These are phyloP conservation scores for Juglanconis juglandina DNA, from an alignment of 2,329 filamentous ascomycete species.

Conservation along the genomic window DNA sequence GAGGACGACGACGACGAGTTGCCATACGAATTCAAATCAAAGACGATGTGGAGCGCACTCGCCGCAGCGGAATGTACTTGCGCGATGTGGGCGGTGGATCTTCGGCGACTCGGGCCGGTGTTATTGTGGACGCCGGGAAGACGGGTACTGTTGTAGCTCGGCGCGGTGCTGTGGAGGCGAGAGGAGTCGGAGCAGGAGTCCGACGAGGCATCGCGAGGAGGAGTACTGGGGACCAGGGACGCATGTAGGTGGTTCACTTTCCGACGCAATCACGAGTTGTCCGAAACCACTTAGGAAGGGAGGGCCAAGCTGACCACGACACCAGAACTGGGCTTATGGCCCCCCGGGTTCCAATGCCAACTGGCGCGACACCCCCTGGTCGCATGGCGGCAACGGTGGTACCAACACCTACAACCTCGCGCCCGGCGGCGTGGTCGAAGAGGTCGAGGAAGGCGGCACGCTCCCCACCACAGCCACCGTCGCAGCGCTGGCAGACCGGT, in stretches of 20 bases:
- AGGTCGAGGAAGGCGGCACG: conserved; percentile 7
- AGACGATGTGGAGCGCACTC: not conserved
- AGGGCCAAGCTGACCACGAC: not conserved
- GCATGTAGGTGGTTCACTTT: not conserved
- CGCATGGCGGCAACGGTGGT: not conserved
- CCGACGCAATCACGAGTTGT: not conserved
- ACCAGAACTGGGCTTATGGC: conserved; percentile 3
- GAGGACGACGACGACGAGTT: not conserved
- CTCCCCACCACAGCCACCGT: not conserved
- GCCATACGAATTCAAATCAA: not conserved
- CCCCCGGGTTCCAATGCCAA: not conserved
- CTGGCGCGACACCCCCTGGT: conserved; percentile 10
- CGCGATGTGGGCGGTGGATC: conserved; percentile 9
- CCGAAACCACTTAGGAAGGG: too few relatives aligned
- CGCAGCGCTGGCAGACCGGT: not conserved
- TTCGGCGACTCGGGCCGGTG: conserved; percentile 1
- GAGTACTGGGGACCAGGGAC: conserved; percentile 11
- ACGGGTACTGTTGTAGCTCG: not conserved
- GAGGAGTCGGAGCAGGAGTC: not conserved
- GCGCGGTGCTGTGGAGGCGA: not conserved
- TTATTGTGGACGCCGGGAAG: not conserved
- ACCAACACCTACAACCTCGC: not conserved
- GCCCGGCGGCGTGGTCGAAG: conserved; percentile 5
- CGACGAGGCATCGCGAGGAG: conserved; percentile 12
- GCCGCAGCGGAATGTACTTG: conserved; percentile 3